Conservation (phyloP, 2,329 filamentous ascomycete genomes). For the Neopestalotiopsis sp. region DNA sequence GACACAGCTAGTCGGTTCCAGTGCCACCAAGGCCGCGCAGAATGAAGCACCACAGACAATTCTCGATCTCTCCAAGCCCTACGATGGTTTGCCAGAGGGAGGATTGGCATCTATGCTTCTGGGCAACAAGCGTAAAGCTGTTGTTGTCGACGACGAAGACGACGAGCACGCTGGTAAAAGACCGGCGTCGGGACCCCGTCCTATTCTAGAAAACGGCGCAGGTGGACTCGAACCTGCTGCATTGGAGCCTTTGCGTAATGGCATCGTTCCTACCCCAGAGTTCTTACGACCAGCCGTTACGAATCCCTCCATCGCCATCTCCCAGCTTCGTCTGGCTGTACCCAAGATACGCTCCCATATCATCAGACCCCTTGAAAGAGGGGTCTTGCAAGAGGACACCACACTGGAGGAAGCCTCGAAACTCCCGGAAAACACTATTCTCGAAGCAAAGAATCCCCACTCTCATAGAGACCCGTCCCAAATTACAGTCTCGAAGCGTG, state of each 20-base stretch:
- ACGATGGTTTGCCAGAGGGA: conserved; percentile 89
- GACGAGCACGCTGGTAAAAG: conserved; percentile 58
- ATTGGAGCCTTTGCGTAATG: conserved; percentile 63
- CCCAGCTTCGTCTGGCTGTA: conserved; percentile 85
- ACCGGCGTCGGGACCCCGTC: conserved; percentile 70
- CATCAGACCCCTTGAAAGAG: conserved; percentile 77
- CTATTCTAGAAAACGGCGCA: conserved; percentile 76
- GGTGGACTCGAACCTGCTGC: conserved; percentile 81
- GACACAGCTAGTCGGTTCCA: conserved; percentile 82
- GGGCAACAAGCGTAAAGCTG: conserved; percentile 89
- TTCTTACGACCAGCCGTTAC: conserved; percentile 87
- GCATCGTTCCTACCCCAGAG: conserved; percentile 74
- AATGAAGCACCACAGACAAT: conserved; percentile 81
- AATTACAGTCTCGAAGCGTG: conserved; percentile 81
- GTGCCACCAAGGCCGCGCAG: conserved; percentile 65
- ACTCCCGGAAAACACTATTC: conserved; percentile 72
- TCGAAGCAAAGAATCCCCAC: conserved; percentile 87
- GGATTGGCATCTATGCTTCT: conserved; percentile 85
- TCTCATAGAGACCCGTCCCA: conserved; percentile 82
- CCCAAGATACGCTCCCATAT: conserved; percentile 87
- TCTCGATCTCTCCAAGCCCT: conserved; percentile 90
- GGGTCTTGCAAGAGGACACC: conserved; percentile 57
- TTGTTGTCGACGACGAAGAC: conserved; percentile 78
- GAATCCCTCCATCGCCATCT: conserved; percentile 80
- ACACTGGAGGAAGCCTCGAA: conserved; percentile 67